Base-by-base conservation (phyloP, 2,329 filamentous ascomycete genomes). In the Botrytis cinerea region DNA sequence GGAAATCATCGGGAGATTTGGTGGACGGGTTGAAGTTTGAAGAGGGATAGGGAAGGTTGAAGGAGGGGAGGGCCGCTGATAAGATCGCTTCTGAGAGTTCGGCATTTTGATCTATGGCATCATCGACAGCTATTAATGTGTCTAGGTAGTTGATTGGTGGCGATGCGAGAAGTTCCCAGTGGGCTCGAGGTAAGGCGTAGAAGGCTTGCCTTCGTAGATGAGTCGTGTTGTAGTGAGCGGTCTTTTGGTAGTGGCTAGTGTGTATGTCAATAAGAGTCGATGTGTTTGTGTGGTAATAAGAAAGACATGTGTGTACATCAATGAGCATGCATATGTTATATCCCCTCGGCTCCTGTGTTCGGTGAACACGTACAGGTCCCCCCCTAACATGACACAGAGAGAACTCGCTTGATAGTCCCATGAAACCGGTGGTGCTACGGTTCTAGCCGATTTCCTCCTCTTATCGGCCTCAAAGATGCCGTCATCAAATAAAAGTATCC, bases 181-280 rank as follows among this genome's bases (percentile, higher is more conserved):
- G 95, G 1, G 87, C 85, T 74, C 91, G 90, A 1, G 95, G 94
- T 9, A 99, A 87, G 14, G 94, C 93, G 82, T 98, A 99, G 83
- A 99, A 98, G 22, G 94, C 92, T 82, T 96, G 94, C 43, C 97
- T 91, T 35, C 96, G 91, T 28, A 95, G 87, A 82, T 98, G 95
- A 7, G 95, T 98, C 76, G 93, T 91, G 82, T 97, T 97, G 84
- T 92, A 92, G 82, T 98, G 95, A 8, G 95, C 92, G 38, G 90
- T 89, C 79, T 91, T 92, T 76, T 93, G 91, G 82, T 98, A 98
- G 83, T 95, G 93, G 72, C 94, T 97, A 78, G 28, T 73, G 59
- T 43, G 40, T n/a, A 60, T 38, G 72, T 73, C 46, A 72, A 46
- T 66, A 20, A 43, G 43, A 28, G 48, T 68, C 16, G 12, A 25